Evolutionary conservation across 78 protist genomes (phyloP).

Genomic region (Pigoraptor vietnamica): DNA sequence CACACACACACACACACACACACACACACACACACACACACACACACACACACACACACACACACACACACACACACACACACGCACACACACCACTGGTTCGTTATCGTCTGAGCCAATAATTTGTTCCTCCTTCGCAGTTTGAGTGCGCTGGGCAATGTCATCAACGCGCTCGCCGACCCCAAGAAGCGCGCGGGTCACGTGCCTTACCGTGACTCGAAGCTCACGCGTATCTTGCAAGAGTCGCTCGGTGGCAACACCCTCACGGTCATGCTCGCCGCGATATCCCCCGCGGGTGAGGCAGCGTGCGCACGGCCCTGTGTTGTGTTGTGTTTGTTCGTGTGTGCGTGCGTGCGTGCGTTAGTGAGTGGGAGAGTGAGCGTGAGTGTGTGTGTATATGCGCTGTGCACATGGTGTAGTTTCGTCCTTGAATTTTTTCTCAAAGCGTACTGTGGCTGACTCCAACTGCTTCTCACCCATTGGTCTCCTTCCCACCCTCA

Average conservation of each 20-base stretch:
- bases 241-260: slow-evolving; percentile 66
- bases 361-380: background rate
- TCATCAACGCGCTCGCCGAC: slow-evolving; percentile 66
- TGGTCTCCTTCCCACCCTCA: slow-evolving; percentile 59
- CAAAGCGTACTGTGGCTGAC: too few species aligned
- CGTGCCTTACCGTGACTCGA: slow-evolving; percentile 71
- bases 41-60: too few species aligned
- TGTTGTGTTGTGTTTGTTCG: background rate
- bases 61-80: too few species aligned
- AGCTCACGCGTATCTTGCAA: slow-evolving; percentile 30
- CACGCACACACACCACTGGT: too few species aligned
- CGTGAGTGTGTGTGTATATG: background rate
- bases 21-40: too few species aligned
- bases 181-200: background rate
- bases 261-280: slow-evolving; percentile 89
- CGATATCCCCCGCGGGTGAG: slow-evolving; percentile 33
- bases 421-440: too few species aligned
- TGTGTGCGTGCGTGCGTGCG: background rate
- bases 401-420: too few species aligned
- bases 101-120: too few species aligned
- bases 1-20: too few species aligned
- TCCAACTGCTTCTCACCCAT: too few species aligned
- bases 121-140: too few species aligned
- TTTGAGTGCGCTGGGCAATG: slow-evolving; percentile 58
- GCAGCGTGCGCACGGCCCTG: background rate